Evolutionary conservation across 306 rosid genomes (phyloP).

Genomic region (Hippophae tibetana): DNA sequence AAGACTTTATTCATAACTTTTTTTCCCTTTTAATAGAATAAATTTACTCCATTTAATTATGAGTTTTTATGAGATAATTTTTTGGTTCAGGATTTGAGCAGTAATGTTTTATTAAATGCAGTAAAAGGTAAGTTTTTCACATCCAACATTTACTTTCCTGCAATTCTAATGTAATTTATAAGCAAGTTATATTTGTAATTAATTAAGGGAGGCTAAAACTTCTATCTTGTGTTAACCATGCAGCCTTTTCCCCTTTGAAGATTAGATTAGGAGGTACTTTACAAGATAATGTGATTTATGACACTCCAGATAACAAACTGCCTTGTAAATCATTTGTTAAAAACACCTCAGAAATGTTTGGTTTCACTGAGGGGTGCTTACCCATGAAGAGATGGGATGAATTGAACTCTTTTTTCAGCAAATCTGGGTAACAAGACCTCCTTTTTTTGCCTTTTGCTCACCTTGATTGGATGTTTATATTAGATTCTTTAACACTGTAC

Average conservation of each 20-base stretch:
- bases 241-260: constrained; percentile 90
- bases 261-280: constrained; percentile 80
- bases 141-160: constrained; percentile 4
- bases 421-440: constrained; percentile 56
- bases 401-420: constrained; percentile 58
- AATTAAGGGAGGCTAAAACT: constrained; percentile 4
- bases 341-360: constrained; percentile 39
- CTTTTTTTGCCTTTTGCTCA: constrained; percentile 8
- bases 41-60: neutral
- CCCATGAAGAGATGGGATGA: constrained; percentile 89
- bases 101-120: constrained; percentile 58
- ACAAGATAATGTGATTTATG: constrained; percentile 78
- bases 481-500: constrained; percentile 15
- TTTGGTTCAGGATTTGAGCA: constrained; percentile 65
- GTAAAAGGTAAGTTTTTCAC: constrained; percentile 48
- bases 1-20: neutral
- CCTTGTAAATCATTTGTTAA: constrained; percentile 49
- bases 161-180: constrained; percentile 1
- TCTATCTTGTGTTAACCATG: constrained; percentile 24
- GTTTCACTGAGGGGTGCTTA: constrained; percentile 71
- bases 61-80: constrained; percentile 13
- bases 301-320: constrained; percentile 37
- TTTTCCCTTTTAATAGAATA: constrained; percentile 3
- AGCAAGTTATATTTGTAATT: neutral
- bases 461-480: constrained; percentile 4